These are phyloP conservation scores for Erodium trifolium DNA, from an alignment of 441 rosid species.

Conservation along the genomic window DNA sequence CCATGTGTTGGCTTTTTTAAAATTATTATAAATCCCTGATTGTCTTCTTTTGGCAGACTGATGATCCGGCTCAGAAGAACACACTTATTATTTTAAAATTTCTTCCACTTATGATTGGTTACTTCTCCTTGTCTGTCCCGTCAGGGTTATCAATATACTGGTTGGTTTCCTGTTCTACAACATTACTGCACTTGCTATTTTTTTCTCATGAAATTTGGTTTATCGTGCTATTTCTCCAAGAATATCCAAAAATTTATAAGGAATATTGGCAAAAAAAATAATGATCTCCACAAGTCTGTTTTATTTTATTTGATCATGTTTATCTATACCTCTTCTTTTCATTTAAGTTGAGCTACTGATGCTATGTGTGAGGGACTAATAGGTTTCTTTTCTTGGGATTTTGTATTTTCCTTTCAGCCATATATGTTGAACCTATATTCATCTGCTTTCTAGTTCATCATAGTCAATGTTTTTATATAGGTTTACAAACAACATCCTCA, in stretches of 20 bases:
- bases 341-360: background rate
- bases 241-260: background rate
- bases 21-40: slow-evolving; percentile 16
- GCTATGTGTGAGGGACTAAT: background rate
- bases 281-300: background rate
- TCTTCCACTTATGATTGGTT: slow-evolving; percentile 95
- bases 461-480: slow-evolving; percentile 31
- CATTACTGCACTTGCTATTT: background rate
- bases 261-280: background rate
- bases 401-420: background rate
- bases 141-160: slow-evolving; percentile 92
- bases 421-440: background rate
- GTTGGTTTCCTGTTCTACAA: slow-evolving; percentile 42
- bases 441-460: background rate
- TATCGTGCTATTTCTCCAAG: background rate
- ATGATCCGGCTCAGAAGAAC: slow-evolving; percentile 90
- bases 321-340: background rate
- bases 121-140: slow-evolving; percentile 89
- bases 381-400: background rate
- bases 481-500: slow-evolving; percentile 87
- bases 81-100: slow-evolving; percentile 83
- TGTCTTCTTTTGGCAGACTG: slow-evolving; percentile 49
- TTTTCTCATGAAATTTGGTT: background rate
- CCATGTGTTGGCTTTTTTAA: background rate
- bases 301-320: background rate